Conservation (phyloP, 345 rosid species). For the Citrus trifoliata region DNA sequence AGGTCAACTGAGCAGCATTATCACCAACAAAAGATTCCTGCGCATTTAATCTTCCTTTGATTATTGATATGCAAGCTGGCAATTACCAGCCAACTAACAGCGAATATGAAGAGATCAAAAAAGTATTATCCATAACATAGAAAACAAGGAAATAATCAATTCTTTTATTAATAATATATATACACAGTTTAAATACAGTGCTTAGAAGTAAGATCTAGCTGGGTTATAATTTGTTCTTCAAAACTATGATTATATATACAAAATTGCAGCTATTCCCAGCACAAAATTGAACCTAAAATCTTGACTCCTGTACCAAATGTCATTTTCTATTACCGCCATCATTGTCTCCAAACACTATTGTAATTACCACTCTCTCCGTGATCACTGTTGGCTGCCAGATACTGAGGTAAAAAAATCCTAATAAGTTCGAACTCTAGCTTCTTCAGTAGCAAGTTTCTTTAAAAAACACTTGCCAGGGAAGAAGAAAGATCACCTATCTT, state of each 20-base stretch:
- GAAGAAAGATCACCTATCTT: neutral
- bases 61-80: neutral
- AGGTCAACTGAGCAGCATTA: neutral
- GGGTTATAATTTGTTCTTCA: neutral
- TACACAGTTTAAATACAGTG: neutral
- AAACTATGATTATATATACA: neutral
- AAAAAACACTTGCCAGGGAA: conserved; percentile 11
- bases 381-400: neutral
- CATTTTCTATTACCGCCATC: neutral
- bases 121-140: neutral
- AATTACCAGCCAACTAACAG: neutral
- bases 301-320: neutral
- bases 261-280: neutral
- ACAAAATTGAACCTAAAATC: neutral
- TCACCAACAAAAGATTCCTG: neutral
- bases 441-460: conserved; percentile 9
- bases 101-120: neutral
- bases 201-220: neutral
- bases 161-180: neutral
- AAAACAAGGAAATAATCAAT: neutral
- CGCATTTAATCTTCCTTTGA: neutral
- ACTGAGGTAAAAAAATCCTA: neutral
- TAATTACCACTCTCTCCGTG: neutral
- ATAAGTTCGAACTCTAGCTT: neutral
- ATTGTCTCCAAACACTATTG: neutral